Conservation (phyloP, 1,284 basidiomycete genomes). For the Phellinidium pouzarii region DNA sequence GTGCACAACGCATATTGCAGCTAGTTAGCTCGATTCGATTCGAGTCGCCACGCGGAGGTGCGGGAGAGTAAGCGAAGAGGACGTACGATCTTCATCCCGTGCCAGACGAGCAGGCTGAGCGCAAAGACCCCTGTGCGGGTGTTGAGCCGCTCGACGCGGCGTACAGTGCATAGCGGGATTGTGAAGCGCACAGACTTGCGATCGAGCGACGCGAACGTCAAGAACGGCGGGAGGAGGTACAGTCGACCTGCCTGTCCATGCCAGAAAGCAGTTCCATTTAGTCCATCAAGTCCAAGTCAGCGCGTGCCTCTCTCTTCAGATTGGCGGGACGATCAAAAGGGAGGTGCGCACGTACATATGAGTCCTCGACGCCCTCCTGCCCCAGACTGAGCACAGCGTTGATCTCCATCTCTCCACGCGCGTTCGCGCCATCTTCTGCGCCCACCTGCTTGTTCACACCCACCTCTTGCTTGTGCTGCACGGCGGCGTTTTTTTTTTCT, state of each 20-base stretch:
- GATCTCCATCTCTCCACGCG: slow-evolving; percentile 72
- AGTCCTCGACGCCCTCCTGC: slow-evolving; percentile 76
- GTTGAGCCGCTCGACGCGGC: slow-evolving; percentile 91
- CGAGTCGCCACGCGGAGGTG: too few species aligned
- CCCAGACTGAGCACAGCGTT: slow-evolving; percentile 84
- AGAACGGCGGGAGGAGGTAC: slow-evolving; percentile 83
- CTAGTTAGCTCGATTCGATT: too few species aligned
- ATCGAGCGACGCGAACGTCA: slow-evolving; percentile 89
- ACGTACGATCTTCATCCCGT: slow-evolving; percentile 89
- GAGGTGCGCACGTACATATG: slow-evolving; percentile 66
- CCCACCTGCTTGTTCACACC: slow-evolving; percentile 25
- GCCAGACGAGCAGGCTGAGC: slow-evolving; percentile 90
- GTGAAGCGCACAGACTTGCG: slow-evolving; percentile 89
- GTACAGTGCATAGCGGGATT: slow-evolving; percentile 87
- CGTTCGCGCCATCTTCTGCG: slow-evolving; percentile 25
- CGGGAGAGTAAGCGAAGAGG: too few species aligned
- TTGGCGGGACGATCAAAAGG: background rate
- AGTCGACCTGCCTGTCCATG: slow-evolving; percentile 77
- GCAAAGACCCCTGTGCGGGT: slow-evolving; percentile 93
- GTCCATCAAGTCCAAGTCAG: background rate
- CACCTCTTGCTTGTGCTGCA: slow-evolving; percentile 2
- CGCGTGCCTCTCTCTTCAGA: background rate
- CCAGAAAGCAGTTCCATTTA: background rate
- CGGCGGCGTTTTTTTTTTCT: slow-evolving; percentile 17
- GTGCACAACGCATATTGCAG: background rate